phyloP scores from a whole-genome alignment of 345 rosid species.

The Theobroma cacao region DNA sequence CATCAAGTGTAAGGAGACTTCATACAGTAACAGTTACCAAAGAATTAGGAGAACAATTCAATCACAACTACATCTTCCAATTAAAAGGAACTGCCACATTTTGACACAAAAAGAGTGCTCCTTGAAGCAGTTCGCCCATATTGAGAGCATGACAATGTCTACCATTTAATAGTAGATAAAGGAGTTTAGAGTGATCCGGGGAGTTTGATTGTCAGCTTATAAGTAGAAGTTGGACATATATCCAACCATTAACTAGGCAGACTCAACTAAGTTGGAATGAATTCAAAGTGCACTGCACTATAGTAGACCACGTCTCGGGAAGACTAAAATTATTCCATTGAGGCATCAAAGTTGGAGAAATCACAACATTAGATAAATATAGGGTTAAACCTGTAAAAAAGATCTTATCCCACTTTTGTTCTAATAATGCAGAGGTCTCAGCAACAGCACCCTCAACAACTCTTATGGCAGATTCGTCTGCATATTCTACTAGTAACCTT shows the following conservation, averaged over 20 bases:
- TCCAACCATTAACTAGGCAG: not conserved
- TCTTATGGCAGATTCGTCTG: constrained; percentile 59
- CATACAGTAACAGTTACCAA: not conserved
- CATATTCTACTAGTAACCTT: constrained; percentile 56
- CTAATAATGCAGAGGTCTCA: constrained; percentile 74
- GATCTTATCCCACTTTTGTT: constrained; percentile 97
- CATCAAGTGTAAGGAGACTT: not conserved
- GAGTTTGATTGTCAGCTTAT: not conserved
- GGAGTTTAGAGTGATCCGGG: not conserved
- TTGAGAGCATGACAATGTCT: not conserved
- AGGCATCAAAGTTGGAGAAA: not conserved
- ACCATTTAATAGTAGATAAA: not conserved
- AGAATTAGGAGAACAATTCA: not conserved
- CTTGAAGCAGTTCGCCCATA: not conserved
- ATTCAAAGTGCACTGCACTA: not conserved
- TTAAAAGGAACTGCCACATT: not conserved
- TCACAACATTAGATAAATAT: not conserved
- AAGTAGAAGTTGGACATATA: not conserved
- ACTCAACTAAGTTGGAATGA: not conserved
- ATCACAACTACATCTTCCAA: not conserved
- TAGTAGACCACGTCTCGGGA: not conserved
- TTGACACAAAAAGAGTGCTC: not conserved
- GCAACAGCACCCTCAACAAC: constrained; percentile 83
- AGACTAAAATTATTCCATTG: not conserved
- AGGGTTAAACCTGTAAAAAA: constrained; percentile 73